phyloP scores from a whole-genome alignment of 345 rosid genomes.

The Brassica incana region DNA sequence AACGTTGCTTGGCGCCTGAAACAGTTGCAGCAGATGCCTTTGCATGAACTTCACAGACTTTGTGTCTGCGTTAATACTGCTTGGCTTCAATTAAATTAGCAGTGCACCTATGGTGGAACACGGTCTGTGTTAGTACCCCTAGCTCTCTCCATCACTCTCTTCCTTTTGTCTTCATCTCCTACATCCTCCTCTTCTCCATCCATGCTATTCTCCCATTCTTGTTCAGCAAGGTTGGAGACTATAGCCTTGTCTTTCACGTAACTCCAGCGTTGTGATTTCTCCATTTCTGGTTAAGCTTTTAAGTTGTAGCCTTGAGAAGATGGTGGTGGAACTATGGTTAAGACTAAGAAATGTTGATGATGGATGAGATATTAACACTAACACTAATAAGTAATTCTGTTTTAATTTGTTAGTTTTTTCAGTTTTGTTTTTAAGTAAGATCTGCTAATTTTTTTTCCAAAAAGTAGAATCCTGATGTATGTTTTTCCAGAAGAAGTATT shows the following conservation, averaged over 20 bases:
- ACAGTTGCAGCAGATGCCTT: constrained; percentile 62
- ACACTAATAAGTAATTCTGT: too few relatives aligned
- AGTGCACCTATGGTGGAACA: constrained; percentile 57
- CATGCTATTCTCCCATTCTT: constrained; percentile 38
- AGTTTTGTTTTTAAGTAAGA: too few relatives aligned
- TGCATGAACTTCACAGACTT: constrained; percentile 83
- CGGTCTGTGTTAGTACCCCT: constrained; percentile 31
- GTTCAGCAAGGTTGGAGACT: constrained; percentile 43
- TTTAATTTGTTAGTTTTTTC: too few relatives aligned
- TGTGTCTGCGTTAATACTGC: constrained; percentile 79
- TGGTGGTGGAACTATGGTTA: constrained; percentile 6
- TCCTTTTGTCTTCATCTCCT: constrained; percentile 42
- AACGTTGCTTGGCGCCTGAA: constrained; percentile 66
- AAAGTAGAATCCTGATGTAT: too few relatives aligned
- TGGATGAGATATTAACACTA: neutral
- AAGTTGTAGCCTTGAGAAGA: constrained; percentile 1
- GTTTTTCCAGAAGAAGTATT: too few relatives aligned
- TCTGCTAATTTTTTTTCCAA: too few relatives aligned
- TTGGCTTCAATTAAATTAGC: constrained; percentile 60
- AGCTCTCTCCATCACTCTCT: constrained; percentile 16
- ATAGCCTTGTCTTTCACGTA: constrained; percentile 38
- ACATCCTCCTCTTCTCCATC: constrained; percentile 55
- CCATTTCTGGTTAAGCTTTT: constrained; percentile 36
- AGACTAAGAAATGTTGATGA: neutral
- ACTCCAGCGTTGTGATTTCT: constrained; percentile 36